Evolutionary conservation across 2,329 filamentous ascomycete species (phyloP).

Genomic region (Aspergillus clavatus): DNA sequence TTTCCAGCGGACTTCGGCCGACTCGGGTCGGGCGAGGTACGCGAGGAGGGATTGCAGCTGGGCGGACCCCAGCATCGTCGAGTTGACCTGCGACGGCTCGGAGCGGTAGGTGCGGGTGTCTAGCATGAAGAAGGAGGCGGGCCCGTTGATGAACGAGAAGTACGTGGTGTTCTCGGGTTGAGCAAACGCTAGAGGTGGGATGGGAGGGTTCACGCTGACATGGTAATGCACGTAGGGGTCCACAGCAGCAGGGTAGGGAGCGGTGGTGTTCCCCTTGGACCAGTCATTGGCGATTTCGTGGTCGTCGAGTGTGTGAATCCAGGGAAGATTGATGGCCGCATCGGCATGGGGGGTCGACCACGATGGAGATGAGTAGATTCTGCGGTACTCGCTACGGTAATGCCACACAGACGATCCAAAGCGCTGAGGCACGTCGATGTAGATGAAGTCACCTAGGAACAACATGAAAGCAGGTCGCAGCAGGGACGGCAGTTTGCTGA

Average conservation of each 20-base stretch:
- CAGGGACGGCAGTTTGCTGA: conserved; percentile 62
- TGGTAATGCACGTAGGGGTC: conserved; percentile 89
- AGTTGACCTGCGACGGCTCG: conserved; percentile 47
- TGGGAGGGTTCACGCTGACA: conserved; percentile 74
- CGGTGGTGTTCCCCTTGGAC: conserved; percentile 69
- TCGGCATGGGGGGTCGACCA: conserved; percentile 73
- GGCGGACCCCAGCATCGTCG: conserved; percentile 79
- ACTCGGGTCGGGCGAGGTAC: conserved; percentile 69
- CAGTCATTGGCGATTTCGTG: conserved; percentile 97
- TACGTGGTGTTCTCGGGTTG: conserved; percentile 65
- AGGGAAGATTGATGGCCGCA: conserved; percentile 64
- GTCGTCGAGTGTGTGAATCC: conserved; percentile 95
- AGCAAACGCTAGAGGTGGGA: conserved; percentile 45
- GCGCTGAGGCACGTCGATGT: conserved; percentile 71
- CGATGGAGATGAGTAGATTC: conserved; percentile 92
- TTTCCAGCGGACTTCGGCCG: conserved; percentile 83
- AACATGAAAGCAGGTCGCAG: conserved; percentile 53
- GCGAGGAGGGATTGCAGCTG: conserved; percentile 75
- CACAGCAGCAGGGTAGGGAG: conserved; percentile 71
- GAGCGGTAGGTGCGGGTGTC: conserved; percentile 86
- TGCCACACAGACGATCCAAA: conserved; percentile 68
- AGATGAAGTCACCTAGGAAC: conserved; percentile 50
- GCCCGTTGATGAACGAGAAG: conserved; percentile 84
- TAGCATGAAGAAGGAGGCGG: conserved; percentile 88
- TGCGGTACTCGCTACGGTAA: conserved; percentile 87